Evolutionary conservation across 768 basidiomycete genomes (phyloP).

Genomic region (Sporobolomyces roseus): DNA sequence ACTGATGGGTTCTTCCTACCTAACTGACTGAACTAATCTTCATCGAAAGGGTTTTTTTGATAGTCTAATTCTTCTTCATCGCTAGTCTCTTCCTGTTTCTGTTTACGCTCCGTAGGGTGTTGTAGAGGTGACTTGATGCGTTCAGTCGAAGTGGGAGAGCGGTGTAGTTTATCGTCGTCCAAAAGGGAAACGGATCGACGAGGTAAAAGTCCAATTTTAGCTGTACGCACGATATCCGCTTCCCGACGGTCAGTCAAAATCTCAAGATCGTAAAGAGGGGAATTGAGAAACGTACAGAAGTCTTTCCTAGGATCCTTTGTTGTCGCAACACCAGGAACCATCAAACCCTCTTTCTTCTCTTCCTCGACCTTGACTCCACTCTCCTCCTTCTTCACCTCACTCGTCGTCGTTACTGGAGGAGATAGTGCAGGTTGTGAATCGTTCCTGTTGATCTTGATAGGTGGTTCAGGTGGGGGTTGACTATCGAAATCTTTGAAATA

Average conservation of each 20-base stretch:
- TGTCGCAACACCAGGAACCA: neutral
- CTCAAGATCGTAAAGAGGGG: neutral
- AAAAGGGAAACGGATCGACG: slow-evolving; percentile 37
- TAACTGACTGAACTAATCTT: slow-evolving; percentile 15
- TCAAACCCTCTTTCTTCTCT: neutral
- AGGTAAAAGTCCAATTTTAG: slow-evolving; percentile 33
- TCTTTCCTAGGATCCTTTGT: neutral
- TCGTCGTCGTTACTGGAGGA: no score
- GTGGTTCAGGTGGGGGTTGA: neutral
- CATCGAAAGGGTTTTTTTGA: slow-evolving; percentile 31
- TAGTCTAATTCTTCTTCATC: slow-evolving; percentile 39
- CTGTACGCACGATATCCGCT: neutral
- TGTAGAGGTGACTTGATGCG: slow-evolving; percentile 7
- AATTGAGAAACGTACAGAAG: neutral
- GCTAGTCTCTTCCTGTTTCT: neutral
- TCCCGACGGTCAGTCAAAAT: neutral
- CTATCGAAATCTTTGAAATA: slow-evolving; percentile 13
- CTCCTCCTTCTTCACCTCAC: no score
- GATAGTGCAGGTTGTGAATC: neutral
- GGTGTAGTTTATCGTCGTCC: slow-evolving; percentile 18
- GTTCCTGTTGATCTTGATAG: slow-evolving; percentile 9
- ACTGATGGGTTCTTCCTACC: neutral
- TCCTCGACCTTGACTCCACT: neutral
- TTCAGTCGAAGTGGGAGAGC: neutral
- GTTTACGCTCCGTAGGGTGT: slow-evolving; percentile 3